Percentiles rank a stretch among this genome's conserved stretches.
Conservation (phyloP, 768 basidiomycete species). For the Termitomyces titanicus region DNA sequence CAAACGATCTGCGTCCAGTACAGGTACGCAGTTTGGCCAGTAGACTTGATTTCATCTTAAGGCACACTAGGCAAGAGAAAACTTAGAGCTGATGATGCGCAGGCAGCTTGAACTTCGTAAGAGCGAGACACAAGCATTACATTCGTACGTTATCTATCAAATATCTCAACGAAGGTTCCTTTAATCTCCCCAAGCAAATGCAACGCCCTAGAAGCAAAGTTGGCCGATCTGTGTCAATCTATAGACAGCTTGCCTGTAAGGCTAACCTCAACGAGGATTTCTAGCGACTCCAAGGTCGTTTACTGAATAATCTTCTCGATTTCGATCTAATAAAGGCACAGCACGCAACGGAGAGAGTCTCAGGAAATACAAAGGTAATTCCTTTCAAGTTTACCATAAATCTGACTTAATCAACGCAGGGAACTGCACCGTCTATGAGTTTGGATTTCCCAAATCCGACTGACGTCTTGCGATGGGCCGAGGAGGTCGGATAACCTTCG, state of each 20-base stretch:
- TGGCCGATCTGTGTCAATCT: conserved; percentile 49
- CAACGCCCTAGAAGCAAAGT: conserved; percentile 59
- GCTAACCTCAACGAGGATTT: neutral
- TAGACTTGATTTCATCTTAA: neutral
- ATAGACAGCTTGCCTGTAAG: conserved; percentile 15
- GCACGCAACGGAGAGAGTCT: neutral
- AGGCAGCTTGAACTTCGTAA: conserved; percentile 70
- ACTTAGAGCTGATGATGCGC: conserved; percentile 79
- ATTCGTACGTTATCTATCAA: conserved; percentile 46
- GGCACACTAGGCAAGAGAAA: conserved; percentile 62
- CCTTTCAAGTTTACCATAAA: neutral
- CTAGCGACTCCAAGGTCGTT: neutral
- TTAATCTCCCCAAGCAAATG: conserved; percentile 52
- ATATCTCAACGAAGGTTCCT: neutral
- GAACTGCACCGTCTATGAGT: neutral
- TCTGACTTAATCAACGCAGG: neutral
- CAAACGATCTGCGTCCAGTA: conserved; percentile 85
- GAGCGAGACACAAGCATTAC: conserved; percentile 68
- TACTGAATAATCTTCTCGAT: neutral
- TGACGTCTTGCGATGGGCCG: conserved; percentile 58
- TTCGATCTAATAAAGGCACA: neutral
- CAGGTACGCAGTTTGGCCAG: conserved; percentile 45
- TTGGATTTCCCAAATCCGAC: conserved; percentile 21
- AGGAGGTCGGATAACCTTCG: conserved; percentile 30
- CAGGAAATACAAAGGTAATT: neutral